phyloP scores from a whole-genome alignment of 345 rosid genomes.

The Murraya paniculata region DNA sequence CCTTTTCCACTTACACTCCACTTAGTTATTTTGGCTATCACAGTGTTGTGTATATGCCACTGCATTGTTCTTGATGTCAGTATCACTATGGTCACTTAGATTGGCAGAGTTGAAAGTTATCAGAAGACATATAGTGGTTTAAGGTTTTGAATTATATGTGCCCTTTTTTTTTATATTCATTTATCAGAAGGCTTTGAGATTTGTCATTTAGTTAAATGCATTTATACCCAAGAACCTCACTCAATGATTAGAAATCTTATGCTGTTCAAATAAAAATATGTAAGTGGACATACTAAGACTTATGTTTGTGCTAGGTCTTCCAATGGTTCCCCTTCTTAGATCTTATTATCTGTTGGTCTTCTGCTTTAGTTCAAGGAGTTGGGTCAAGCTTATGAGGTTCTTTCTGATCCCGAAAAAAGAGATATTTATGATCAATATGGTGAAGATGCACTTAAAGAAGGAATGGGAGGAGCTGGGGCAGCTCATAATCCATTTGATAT shows the following conservation, averaged over 20 bases:
- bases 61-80: not conserved
- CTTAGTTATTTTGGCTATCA: not conserved
- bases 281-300: not conserved
- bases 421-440: slow-evolving; percentile 66
- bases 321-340: not conserved
- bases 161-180: no score
- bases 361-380: slow-evolving; percentile 56
- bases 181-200: not conserved
- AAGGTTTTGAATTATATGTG: not conserved
- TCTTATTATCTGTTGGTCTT: not conserved
- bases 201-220: not conserved
- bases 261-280: not conserved
- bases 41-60: not conserved
- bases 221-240: not conserved
- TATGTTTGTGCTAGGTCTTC: not conserved
- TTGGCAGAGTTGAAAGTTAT: not conserved
- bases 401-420: slow-evolving; percentile 63
- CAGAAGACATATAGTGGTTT: not conserved
- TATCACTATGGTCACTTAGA: not conserved
- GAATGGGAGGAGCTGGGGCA: slow-evolving; percentile 62
- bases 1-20: not conserved
- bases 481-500: slow-evolving; percentile 59
- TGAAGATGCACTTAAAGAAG: slow-evolving; percentile 67
- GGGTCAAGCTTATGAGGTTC: slow-evolving; percentile 70
- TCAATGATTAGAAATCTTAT: not conserved